Base-by-base conservation (phyloP, 1,284 basidiomycete species). In the Meripilus lineatus region DNA sequence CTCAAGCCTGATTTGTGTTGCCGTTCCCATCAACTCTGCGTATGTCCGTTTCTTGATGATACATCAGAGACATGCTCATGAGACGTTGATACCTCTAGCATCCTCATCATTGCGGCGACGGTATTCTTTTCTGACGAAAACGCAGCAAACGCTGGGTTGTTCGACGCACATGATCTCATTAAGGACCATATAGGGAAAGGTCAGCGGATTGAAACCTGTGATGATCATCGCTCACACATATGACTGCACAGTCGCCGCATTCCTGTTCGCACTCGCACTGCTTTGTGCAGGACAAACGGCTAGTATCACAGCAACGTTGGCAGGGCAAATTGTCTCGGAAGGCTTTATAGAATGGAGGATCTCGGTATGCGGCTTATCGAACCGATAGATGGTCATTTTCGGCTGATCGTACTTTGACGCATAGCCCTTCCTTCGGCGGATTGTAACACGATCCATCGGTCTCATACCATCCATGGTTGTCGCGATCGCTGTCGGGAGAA, bases 321-420 rank as follows among this genome's bases (percentile, higher is more conserved):
- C 93, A 0, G 94, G 94, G 0, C 86, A 98, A 65, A 84, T 94
- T 38, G 87, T 98, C 25, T 87, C 84, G 0, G 94, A 98, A 66
- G 95, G 95, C 0, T 96, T 97, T 64, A 77, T 98, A 49, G 80
- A 84, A 50, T 97, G 93, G 94, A 77, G 78, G 45, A 77, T 92
- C 38, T 87, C 89, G 42, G 88, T 90, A 58, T 62, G 77, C 62
- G 34, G 25, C 13, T 43, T 32, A 17, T 44, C 26, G 14, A 35
- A 18, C 15, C 45, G 36, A 28, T 24, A 38, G 40, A 40, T 35
- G 20, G 3, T 17, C 38, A 33, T 30, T 6, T 39, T 38, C 14
- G 3, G 39, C 21, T 45, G 35, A 33, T 40, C 38, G 20, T 20
- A 11, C 32, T 21, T 28, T 8, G 24, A 34, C 38, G 15, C 47